Evolutionary conservation across 108 stramenopile species (phyloP), one percentile per base, ranked within the genome.

Genomic region (Pseudonitzschia multiseries): DNA sequence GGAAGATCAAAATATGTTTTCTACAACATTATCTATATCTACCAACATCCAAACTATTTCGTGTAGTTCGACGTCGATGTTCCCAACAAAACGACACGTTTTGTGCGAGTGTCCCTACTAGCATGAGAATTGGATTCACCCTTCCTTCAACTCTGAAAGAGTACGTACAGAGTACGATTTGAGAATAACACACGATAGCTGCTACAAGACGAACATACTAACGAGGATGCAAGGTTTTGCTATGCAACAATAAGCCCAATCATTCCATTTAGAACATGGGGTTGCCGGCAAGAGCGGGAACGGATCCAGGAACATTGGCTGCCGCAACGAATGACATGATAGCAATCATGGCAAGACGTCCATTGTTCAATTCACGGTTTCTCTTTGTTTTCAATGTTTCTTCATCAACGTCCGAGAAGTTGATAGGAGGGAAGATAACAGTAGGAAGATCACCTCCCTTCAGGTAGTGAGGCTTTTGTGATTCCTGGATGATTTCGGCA

Each of bases 301-400:
- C 90, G 22, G 84, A 86, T 83, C 90, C 90, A 31, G 86, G 90
- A 46, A 91, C 82, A 76, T 87, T 85, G 70, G 86, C 78, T 12
- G 80, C 90, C 21, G 87, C 79, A 78, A 85, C 72, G 75, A 88
- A 91, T 32, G 83, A 83, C 84, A 91, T 78, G 76, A 91, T 88
- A 27, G 87, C 79, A 70, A 91, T 91, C 86, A 86, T 86, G 29
- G 90, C 90, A 73, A 88, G 83, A 65, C 90, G 86, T 81, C 90
- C 90, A 62, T 91, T 91, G 86, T 91, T 91, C 52, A 91, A 81
- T 80, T 91, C 90, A 51, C 83, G 63, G 65, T 73, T 73, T 79
- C 77, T 72, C 84, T 86, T 86, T 28, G 24, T 79, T 26, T 73
- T 78, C 69, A 91, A 57, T 31, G 73, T 81, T 42, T 65, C 84